Evolutionary conservation across 768 basidiomycete genomes (phyloP), one percentile per base, ranked within the genome.

Genomic region (Agaricus subrufescens): DNA sequence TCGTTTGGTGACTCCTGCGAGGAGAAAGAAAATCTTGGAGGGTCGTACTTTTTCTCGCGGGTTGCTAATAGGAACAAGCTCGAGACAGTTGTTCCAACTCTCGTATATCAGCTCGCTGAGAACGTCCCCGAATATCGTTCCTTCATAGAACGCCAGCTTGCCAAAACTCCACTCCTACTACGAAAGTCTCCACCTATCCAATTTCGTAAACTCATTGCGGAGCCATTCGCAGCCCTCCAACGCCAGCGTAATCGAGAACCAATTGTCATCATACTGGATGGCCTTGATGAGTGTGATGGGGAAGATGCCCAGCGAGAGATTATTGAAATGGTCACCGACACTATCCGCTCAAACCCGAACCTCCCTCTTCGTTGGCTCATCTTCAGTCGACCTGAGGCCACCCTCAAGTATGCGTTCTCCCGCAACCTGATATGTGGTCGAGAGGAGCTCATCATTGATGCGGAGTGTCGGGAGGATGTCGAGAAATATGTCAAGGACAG

Each of bases 221-320:
- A 30, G 14, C 56, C 56, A 5, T 29, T 57, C 27, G 23, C 26
- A 1, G 27, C 11, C 10, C 30, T 19, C 45, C n/a, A 23, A 3
- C 10, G 11, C 12, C 27, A 46, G 23, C 9, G 14, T 31, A 4
- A 31, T 27, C 29, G 39, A 9, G 9, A 19, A 6, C 30, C 27
- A n/a, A 23, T 29, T 12, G 12, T 55, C 23, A 23, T 55, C 4
- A 29, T 48, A 1, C 9, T 55, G 6, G 54, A 55, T 23, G 54
- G 46, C n/a, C 46, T 55, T 14, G 45, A 55, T 38, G 46, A 55
- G 15, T 55, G 54, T 38, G n/a, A 26, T 1, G 46, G 54, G 6
- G 31, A 30, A 14, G n/a, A 39, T 6, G 11, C 34, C 7, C 54
- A 55, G 1, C 19, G 19, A 0, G 19, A 19, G 19, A 19, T 19